These are phyloP conservation scores for Aspergillus pseudonomiae DNA, from an alignment of 2,329 filamentous ascomycete genomes.

Conservation along the genomic window DNA sequence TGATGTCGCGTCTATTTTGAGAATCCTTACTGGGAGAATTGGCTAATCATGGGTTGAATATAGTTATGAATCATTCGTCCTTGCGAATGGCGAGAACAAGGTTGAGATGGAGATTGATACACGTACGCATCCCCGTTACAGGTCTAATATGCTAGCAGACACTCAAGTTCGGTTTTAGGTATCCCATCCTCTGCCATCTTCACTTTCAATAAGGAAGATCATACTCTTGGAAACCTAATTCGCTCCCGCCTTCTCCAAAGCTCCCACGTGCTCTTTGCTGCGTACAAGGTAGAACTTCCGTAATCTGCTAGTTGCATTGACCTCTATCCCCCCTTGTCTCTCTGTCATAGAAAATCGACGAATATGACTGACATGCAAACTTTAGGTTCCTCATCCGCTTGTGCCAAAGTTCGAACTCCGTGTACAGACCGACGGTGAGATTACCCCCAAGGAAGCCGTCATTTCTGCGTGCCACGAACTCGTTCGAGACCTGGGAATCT, in stretches of 20 bases:
- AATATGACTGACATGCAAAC: neutral
- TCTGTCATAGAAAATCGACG: neutral
- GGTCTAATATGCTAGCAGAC: neutral
- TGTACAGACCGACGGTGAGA: constrained; percentile 85
- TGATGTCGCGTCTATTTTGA: neutral
- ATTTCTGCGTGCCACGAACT: constrained; percentile 79
- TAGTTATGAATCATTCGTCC: constrained; percentile 92
- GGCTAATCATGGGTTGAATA: constrained; percentile 20
- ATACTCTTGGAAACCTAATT: constrained; percentile 90
- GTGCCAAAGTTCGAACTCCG: constrained; percentile 68
- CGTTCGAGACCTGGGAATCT: constrained; percentile 75
- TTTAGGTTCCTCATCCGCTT: constrained; percentile 49
- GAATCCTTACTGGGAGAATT: neutral
- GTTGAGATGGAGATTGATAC: constrained; percentile 86
- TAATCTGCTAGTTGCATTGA: constrained; percentile 34
- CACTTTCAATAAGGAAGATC: constrained; percentile 93
- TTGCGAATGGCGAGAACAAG: constrained; percentile 88
- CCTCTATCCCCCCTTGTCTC: neutral
- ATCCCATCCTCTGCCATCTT: constrained; percentile 96
- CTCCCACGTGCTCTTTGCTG: constrained; percentile 83
- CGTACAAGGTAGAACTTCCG: constrained; percentile 74
- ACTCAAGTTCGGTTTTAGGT: constrained; percentile 53
- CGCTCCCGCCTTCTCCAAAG: constrained; percentile 82
- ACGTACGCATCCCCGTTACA: constrained; percentile 61
- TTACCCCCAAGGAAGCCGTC: constrained; percentile 88